These are phyloP conservation scores for Odontarrhena argentea DNA, from an alignment of 345 rosid genomes.

Conservation along the genomic window DNA sequence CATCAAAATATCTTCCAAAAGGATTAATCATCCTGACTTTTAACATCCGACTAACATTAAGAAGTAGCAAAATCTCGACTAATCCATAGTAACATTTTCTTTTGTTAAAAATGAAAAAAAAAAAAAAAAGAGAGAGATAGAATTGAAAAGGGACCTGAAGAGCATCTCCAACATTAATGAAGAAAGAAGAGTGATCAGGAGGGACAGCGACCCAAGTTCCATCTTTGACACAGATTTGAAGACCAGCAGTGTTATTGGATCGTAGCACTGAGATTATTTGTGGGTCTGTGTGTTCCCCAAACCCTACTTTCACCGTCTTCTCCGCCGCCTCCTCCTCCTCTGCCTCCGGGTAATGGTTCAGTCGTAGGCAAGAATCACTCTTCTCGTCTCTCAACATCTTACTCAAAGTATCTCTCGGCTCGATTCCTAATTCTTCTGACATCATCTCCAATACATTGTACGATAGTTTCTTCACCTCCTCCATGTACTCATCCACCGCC, in stretches of 20 bases:
- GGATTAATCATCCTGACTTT: too few relatives aligned
- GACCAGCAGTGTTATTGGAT: constrained; percentile 88
- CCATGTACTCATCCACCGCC: constrained; percentile 61
- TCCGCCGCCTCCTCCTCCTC: constrained; percentile 47
- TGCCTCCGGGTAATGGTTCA: constrained; percentile 81
- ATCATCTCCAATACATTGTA: constrained; percentile 66
- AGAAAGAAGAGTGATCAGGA: constrained; percentile 82
- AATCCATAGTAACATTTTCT: neutral
- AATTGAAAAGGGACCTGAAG: constrained; percentile 58
- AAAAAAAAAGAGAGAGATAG: neutral
- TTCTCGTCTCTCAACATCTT: constrained; percentile 68
- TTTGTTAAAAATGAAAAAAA: neutral
- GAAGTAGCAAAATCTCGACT: too few relatives aligned
- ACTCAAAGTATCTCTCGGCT: constrained; percentile 59
- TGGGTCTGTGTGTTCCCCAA: constrained; percentile 96
- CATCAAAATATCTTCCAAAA: too few relatives aligned
- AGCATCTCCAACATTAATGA: constrained; percentile 90
- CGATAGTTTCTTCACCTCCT: constrained; percentile 60
- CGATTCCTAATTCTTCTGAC: constrained; percentile 69
- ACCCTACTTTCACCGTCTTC: constrained; percentile 50
- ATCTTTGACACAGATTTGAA: constrained; percentile 69
- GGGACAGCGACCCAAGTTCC: constrained; percentile 87
- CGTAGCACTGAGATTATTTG: constrained; percentile 82
- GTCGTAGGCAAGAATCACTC: constrained; percentile 79
- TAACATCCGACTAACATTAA: too few relatives aligned